Percentiles rank a stretch among this genome's conserved stretches.
Conservation (phyloP, 2,329 filamentous ascomycete genomes). For the Cadophora luteo-olivacea region DNA sequence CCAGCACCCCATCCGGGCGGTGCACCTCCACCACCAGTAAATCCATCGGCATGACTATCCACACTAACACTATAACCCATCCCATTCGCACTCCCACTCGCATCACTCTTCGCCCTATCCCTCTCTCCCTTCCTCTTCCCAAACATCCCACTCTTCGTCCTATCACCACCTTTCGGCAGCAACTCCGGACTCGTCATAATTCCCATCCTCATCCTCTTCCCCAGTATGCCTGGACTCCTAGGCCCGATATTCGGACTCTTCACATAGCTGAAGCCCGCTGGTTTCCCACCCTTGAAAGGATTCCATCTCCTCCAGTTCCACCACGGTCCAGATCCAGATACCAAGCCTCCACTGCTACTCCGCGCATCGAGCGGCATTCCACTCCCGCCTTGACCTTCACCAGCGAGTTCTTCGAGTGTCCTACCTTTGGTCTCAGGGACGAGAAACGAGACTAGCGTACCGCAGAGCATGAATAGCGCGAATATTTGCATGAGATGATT, state of each 20-base stretch:
- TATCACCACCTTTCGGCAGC: constrained; percentile 23
- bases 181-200: constrained; percentile 40
- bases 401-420: constrained; percentile 75
- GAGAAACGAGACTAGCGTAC: constrained; percentile 70
- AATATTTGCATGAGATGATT: constrained; percentile 80
- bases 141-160: not conserved
- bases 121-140: constrained; percentile 13
- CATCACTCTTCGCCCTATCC: constrained; percentile 23
- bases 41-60: constrained; percentile 32
- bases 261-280: constrained; percentile 34
- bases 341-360: not conserved
- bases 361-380: constrained; percentile 9
- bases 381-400: constrained; percentile 51
- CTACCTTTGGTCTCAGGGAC: constrained; percentile 80
- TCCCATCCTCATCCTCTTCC: constrained; percentile 36
- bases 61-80: constrained; percentile 27
- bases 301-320: constrained; percentile 27
- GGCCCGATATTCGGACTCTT: constrained; percentile 27
- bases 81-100: constrained; percentile 22
- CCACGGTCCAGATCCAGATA: not conserved
- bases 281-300: constrained; percentile 35
- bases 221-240: constrained; percentile 32
- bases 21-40: constrained; percentile 20
- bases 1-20: constrained; percentile 40
- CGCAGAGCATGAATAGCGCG: constrained; percentile 80